Conservation (phyloP, 2,329 filamentous ascomycete genomes). For the Metarhizium humberi region DNA sequence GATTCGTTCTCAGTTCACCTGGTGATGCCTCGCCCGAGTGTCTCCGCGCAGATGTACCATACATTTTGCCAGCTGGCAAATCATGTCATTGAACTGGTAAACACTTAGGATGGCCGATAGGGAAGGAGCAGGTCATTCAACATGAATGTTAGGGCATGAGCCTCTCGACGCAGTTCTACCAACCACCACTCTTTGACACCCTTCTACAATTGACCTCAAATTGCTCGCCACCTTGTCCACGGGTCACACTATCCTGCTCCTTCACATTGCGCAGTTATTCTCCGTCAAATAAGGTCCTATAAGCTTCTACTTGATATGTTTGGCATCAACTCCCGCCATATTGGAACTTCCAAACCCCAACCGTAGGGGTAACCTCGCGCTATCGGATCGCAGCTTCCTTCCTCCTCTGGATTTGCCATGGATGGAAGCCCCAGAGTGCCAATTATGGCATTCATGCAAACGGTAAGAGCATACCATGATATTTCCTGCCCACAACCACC, state of each 20-base stretch:
- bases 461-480: constrained; percentile 5
- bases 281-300: neutral
- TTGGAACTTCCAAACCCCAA: neutral
- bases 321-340: neutral
- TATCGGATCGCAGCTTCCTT: constrained; percentile 6
- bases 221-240: neutral
- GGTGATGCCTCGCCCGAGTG: neutral
- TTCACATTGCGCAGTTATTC: neutral
- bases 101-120: neutral
- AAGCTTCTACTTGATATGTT: neutral
- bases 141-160: neutral
- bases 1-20: neutral
- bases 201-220: neutral
- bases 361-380: neutral
- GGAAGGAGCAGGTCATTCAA: neutral
- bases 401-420: neutral
- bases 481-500: constrained; percentile 1
- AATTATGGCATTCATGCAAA: neutral
- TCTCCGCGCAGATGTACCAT: neutral
- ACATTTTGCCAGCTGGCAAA: neutral
- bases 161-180: neutral
- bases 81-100: neutral
- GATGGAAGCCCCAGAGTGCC: neutral
- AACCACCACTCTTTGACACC: neutral
- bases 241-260: neutral